Evolutionary conservation across 345 rosid species (phyloP), one percentile per base, ranked within the genome.

Genomic region (Limnanthes douglasii): DNA sequence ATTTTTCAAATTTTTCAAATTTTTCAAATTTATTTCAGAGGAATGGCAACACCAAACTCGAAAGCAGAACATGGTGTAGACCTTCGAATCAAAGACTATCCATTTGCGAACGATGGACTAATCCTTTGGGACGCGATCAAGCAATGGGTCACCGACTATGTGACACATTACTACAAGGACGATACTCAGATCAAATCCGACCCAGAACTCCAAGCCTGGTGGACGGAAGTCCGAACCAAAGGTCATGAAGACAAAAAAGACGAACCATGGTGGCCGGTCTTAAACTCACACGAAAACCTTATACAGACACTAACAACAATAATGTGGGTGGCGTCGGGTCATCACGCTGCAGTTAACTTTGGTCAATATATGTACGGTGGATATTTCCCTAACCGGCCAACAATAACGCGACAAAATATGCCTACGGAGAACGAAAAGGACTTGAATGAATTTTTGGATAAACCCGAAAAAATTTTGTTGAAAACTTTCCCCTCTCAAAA

Each of bases 231-330:
- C 29, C 18, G 37, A 34, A 38, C 39, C 37, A 9, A 24, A 32
- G 62, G 62, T 4, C 56, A 57, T 5, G 62, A 43, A 26, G 62
- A 57, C 29, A 57, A 57, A 33, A 57, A 50, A 29, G 52, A 57
- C 17, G 62, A 57, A 21, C 62, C 57, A n/a, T 57, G 57, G 62
- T 57, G 57, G 56, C 62, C 57, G 21, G 52, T 21, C 31, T 21
- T 50, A 10, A 45, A 34, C 15, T 50, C 62, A 33, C 48, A 33
- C n/a, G 57, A 57, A 16, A 57, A 57, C 43, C 40, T 57, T 21
- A 36, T 57, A 11, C 18, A 11, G 9, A 29, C 50, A 8, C 33
- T 29, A 32, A 50, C 57, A 5, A 57, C 62, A 5, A 57, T 57
- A 11, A 56, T 56, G 6, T 57, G 62, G 62, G 62, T 57, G 6